Evolutionary conservation across 441 rosid genomes (phyloP), one percentile per base, ranked within the genome.

Genomic region (Capsella rubella): DNA sequence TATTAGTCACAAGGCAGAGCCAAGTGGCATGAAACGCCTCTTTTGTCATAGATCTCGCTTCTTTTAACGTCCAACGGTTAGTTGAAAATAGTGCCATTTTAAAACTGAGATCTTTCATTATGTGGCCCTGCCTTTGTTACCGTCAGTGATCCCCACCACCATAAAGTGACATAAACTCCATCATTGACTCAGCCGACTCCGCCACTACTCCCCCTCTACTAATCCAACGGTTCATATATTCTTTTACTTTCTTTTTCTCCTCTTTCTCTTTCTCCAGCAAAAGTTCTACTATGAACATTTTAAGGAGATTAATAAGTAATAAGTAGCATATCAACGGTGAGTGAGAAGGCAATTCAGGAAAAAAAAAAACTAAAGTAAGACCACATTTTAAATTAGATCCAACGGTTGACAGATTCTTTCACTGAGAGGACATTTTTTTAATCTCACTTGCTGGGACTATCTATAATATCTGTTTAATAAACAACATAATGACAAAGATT

Each of bases 171-270:
- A n/a, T n/a, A 8, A 3, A 28, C 72, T 57, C 63, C 79, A 69
- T 40, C 71, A 62, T 37, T 47, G 64, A 56, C 65, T 70, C 75
- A 76, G 59, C 51, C 3, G 69, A 46, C 14, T 49, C 58, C 70
- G 68, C 39, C 67, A 67, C 78, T 42, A 53, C 42, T 75, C 57
- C 34, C 64, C 34, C 64, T 61, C 56, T 28, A 4, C 10, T 2
- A 21, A 56, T 64, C 75, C 71, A 76, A 76, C 79, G 75, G 79
- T 70, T 71, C 54, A 55, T 29, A 76, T 21, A 13, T 39, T 46
- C 53, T 35, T 39, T 57, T 18, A 28, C 69, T 32, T 60, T 43
- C 1, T 6, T 5, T 4, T 0, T 3, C 11, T 3, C 7, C 7
- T 15, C 28, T 63, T 45, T 29, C 11, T 16, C 32, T 21, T 51